Evolutionary conservation across 495 filamentous ascomycete genomes (phyloP).

Genomic region (Penicillium fimorum): DNA sequence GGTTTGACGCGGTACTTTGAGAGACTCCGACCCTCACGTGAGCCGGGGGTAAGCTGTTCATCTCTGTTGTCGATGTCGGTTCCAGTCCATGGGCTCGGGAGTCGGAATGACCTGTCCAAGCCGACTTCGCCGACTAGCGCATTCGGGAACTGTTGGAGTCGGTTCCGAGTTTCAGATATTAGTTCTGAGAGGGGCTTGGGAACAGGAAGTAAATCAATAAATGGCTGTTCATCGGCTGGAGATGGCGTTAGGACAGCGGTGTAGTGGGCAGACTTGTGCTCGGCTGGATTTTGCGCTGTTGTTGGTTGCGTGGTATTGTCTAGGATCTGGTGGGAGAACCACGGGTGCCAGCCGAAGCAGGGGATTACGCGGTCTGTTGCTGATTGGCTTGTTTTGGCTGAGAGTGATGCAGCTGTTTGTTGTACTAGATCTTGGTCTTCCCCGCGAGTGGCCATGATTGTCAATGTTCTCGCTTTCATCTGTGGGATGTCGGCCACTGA

Average conservation of each 20-base stretch:
- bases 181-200: conserved; percentile 68
- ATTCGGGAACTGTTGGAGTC: conserved; percentile 60
- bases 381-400: conserved; percentile 19
- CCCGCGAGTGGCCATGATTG: conserved; percentile 83
- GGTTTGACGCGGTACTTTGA: conserved; percentile 73
- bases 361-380: conserved; percentile 56
- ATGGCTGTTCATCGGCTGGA: conserved; percentile 50
- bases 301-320: conserved; percentile 54
- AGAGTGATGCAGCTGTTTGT: conserved; percentile 55
- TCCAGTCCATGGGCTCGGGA: conserved; percentile 63
- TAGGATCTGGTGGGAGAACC: conserved; percentile 90
- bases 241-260: conserved; percentile 59
- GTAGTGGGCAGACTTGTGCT: conserved; percentile 65
- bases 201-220: conserved; percentile 65
- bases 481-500: conserved; percentile 61
- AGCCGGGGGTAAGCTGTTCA: conserved; percentile 68
- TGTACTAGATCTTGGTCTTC: conserved; percentile 87
- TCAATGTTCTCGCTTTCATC: conserved; percentile 77
- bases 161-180: conserved; percentile 59
- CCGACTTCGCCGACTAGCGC: conserved; percentile 89
- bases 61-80: conserved; percentile 54
- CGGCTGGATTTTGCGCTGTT: conserved; percentile 2
- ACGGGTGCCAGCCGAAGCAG: conserved; percentile 97
- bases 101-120: conserved; percentile 78
- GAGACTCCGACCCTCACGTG: conserved; percentile 72